Conservation (phyloP, 306 rosid species). For the Cicer cuneatum region DNA sequence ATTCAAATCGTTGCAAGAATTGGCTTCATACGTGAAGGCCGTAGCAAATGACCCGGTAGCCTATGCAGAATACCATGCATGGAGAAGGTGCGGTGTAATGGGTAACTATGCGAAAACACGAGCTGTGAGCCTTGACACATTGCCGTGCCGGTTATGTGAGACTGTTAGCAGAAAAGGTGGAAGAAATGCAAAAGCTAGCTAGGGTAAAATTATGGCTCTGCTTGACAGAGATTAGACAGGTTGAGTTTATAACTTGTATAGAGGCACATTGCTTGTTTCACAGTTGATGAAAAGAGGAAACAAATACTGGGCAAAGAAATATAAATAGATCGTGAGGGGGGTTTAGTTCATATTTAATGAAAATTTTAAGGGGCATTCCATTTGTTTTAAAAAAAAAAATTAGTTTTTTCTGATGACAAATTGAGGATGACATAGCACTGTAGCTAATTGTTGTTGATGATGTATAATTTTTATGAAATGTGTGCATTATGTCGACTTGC, state of each 20-base stretch:
- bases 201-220: constrained; percentile 36
- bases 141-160: constrained; percentile 86
- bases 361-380: constrained; percentile 16
- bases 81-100: constrained; percentile 88
- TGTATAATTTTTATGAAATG: constrained; percentile 17
- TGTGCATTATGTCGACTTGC: constrained; percentile 27
- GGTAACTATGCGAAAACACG: constrained; percentile 80
- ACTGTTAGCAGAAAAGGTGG: constrained; percentile 82
- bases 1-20: constrained; percentile 75
- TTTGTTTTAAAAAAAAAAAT: too few relatives aligned
- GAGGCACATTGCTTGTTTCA: constrained; percentile 43
- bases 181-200: constrained; percentile 58
- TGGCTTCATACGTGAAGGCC: constrained; percentile 77
- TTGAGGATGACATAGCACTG: constrained; percentile 35
- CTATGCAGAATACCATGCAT: constrained; percentile 94
- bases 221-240: constrained; percentile 8
- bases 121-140: constrained; percentile 81
- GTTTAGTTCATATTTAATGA: too few relatives aligned
- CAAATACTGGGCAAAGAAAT: not conserved
- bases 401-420: constrained; percentile 19
- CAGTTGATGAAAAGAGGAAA: not conserved
- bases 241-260: constrained; percentile 45
- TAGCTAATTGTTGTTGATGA: constrained; percentile 11
- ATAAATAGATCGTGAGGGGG: too few relatives aligned
- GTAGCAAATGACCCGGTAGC: constrained; percentile 85